These are phyloP conservation scores for Zymoseptoria tritici DNA, from an alignment of 2,329 filamentous ascomycete genomes.

Conservation along the genomic window DNA sequence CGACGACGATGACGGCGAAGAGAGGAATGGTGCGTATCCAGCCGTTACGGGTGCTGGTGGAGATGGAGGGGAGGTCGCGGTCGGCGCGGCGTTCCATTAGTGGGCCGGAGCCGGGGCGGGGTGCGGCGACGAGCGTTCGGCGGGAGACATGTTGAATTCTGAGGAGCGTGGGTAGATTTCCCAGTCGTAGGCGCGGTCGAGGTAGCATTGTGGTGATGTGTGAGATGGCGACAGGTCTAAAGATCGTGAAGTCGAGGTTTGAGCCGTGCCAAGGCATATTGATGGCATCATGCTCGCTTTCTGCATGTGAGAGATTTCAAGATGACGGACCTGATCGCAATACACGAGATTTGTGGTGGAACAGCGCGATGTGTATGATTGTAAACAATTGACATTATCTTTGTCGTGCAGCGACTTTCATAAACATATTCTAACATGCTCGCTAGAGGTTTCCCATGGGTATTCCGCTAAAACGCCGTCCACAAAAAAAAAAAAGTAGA, in stretches of 20 bases:
- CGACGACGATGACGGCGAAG: constrained; percentile 65
- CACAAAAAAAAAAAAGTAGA: neutral
- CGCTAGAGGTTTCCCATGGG: neutral
- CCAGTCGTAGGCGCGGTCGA: constrained; percentile 17
- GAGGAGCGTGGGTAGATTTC: constrained; percentile 4
- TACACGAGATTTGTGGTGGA: neutral
- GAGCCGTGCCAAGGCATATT: constrained; percentile 1
- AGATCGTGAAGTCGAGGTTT: neutral
- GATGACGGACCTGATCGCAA: neutral
- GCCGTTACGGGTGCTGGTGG: constrained; percentile 18
- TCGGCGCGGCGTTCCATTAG: constrained; percentile 47
- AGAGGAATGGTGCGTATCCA: constrained; percentile 63
- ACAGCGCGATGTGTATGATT: neutral
- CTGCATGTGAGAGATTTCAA: neutral
- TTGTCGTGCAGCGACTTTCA: neutral
- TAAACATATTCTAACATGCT: neutral
- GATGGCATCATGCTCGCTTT: neutral
- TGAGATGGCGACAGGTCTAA: constrained; percentile 1
- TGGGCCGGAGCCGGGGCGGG: constrained; percentile 44
- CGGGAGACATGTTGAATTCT: constrained; percentile 7
- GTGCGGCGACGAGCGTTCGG: constrained; percentile 44
- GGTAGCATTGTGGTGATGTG: constrained; percentile 19
- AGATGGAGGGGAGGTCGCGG: constrained; percentile 43
- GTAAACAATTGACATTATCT: neutral
- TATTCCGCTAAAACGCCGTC: neutral